phyloP scores from a whole-genome alignment of 805 yeast species.

The Teunomyces barrocoloradensis region DNA sequence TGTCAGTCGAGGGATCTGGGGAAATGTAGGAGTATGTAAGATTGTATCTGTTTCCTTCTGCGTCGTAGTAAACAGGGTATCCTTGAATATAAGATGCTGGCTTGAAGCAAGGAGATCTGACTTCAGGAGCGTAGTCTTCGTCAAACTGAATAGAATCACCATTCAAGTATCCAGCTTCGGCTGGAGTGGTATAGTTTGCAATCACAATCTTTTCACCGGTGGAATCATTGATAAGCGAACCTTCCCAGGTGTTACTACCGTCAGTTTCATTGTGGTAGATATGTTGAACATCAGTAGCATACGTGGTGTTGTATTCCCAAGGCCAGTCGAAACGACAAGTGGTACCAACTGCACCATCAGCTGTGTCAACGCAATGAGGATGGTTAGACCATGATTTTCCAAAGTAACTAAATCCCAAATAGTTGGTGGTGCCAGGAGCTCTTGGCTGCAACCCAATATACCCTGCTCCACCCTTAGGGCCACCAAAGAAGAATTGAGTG shows the following conservation, averaged over 20 bases:
- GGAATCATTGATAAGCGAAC: not conserved
- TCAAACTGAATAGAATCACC: not conserved
- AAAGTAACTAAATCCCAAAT: conserved; percentile 7
- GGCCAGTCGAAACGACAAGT: conserved; percentile 6
- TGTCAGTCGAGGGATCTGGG: not conserved
- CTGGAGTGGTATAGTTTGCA: not conserved
- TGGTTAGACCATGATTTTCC: conserved; percentile 2
- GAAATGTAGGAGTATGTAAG: not conserved
- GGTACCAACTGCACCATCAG: conserved; percentile 6
- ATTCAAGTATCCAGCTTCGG: not conserved
- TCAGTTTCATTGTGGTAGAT: not conserved
- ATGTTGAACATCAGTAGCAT: not conserved
- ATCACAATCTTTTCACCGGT: not conserved
- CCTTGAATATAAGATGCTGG: not conserved
- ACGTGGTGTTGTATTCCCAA: conserved; percentile 5
- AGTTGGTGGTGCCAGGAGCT: not conserved
- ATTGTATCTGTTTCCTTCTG: not conserved
- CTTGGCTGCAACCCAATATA: conserved; percentile 7
- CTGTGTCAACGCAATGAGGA: conserved; percentile 6
- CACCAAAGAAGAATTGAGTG: not conserved
- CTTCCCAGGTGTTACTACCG: conserved; percentile 2
- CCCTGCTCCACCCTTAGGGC: not conserved
- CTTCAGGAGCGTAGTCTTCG: not conserved
- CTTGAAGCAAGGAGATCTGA: not conserved
- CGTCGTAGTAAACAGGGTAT: not conserved